A percentile compares a stretch with the other conserved stretches of the same genome.
Conservation (phyloP, 108 stramenopile species). For the Parietichytrium sp. region DNA sequence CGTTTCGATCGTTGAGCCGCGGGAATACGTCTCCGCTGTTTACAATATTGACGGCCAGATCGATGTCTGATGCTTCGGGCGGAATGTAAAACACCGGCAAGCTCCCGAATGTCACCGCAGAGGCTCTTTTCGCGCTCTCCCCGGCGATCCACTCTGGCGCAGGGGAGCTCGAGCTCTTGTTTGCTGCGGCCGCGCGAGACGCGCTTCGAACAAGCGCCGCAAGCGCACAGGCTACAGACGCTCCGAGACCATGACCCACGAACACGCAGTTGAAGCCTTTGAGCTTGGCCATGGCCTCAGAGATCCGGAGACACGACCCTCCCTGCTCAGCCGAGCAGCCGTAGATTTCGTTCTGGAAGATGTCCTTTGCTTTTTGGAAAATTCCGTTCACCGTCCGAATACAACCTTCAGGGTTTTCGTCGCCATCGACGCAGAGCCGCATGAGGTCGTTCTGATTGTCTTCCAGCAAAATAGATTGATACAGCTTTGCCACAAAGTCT, state of each 20-base stretch:
- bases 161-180: background rate
- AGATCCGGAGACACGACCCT: no score
- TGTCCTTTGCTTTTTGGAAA: background rate
- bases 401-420: no score
- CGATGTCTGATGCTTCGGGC: background rate
- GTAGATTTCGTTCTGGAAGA: background rate
- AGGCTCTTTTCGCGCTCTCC: background rate
- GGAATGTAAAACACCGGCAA: background rate
- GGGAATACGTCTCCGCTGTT: background rate
- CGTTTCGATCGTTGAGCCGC: background rate
- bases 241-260: no score
- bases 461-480: background rate
- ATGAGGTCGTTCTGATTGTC: background rate
- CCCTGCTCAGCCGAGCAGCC: background rate
- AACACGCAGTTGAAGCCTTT: no score
- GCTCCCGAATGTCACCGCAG: background rate
- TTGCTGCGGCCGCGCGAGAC: background rate
- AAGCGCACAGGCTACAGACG: no score
- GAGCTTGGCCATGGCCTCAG: no score
- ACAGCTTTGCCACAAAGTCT: background rate
- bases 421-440: no score
- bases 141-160: background rate
- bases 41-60: background rate
- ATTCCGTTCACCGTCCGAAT: no score
- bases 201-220: no score